Evolutionary conservation across 305 asterid genomes (phyloP).

Genomic region (Fraxinus greggii): DNA sequence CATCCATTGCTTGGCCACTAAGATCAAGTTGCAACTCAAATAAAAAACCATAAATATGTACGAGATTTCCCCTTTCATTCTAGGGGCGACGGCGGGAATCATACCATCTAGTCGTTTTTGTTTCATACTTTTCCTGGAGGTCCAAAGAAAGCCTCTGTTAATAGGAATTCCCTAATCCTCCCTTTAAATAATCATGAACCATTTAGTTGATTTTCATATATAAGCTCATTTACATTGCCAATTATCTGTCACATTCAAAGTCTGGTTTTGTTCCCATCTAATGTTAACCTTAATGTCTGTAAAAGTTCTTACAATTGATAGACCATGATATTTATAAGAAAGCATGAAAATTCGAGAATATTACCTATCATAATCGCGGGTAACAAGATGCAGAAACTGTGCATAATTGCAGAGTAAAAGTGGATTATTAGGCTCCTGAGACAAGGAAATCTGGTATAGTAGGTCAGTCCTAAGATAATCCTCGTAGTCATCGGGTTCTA

Average conservation of each 20-base stretch:
- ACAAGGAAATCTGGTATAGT: constrained; percentile 54
- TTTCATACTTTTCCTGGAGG: background rate
- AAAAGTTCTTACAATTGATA: background rate
- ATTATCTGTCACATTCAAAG: background rate
- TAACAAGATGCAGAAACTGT: constrained; percentile 54
- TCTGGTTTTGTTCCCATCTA: background rate
- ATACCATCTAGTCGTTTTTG: background rate
- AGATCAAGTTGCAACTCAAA: background rate
- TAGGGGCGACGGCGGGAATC: background rate
- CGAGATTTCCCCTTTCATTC: background rate
- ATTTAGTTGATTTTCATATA: background rate
- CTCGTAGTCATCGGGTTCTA: constrained; percentile 51
- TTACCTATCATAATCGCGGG: constrained; percentile 66
- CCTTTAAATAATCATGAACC: background rate
- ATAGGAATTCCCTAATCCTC: background rate
- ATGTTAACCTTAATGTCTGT: background rate
- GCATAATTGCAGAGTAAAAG: constrained; percentile 79
- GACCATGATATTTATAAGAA: background rate
- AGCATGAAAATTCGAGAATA: background rate
- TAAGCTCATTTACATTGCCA: background rate
- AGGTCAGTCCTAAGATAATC: constrained; percentile 58
- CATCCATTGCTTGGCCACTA: background rate
- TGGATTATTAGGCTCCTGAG: constrained; percentile 61
- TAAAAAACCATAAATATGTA: background rate
- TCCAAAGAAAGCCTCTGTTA: background rate